Conservation (phyloP, 495 filamentous ascomycete genomes). For the Tuber melanosporum region DNA sequence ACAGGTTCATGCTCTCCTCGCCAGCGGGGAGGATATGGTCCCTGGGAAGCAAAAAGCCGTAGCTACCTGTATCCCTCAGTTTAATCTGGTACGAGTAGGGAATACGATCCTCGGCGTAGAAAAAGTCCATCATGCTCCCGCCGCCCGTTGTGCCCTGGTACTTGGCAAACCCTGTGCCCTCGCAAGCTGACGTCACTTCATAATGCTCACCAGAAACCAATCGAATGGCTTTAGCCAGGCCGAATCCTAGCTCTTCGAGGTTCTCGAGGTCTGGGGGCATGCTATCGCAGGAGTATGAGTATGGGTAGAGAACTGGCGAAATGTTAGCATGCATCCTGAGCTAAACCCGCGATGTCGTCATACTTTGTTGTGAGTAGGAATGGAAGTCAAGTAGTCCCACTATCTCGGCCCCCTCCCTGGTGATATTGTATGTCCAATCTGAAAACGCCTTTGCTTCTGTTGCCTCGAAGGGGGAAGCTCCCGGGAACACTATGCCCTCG, state of each 20-base stretch:
- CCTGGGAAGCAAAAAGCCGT: constrained; percentile 83
- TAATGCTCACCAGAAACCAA: constrained; percentile 68
- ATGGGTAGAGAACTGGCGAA: constrained; percentile 71
- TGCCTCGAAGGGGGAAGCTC: constrained; percentile 74
- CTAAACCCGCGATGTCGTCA: neutral
- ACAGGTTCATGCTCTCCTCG: constrained; percentile 72
- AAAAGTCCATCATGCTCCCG: constrained; percentile 89
- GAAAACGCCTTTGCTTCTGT: constrained; percentile 69
- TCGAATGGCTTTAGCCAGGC: constrained; percentile 84
- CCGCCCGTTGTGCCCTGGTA: constrained; percentile 50
- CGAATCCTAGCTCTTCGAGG: constrained; percentile 79
- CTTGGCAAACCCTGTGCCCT: constrained; percentile 55
- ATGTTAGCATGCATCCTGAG: constrained; percentile 18
- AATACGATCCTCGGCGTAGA: constrained; percentile 83
- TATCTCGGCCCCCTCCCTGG: constrained; percentile 63
- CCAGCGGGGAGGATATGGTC: constrained; percentile 87
- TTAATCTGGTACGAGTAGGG: constrained; percentile 90
- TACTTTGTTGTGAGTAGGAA: constrained; percentile 81
- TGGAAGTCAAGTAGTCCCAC: constrained; percentile 85
- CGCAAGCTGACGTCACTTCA: constrained; percentile 77
- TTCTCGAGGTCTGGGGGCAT: constrained; percentile 82
- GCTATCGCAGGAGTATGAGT: constrained; percentile 71
- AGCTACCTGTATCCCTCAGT: constrained; percentile 85
- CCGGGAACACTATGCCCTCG: constrained; percentile 56
- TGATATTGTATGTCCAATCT: constrained; percentile 81